A percentile compares a stretch with the other conserved stretches of the same genome.
Conservation (phyloP, 306 rosid species). For the Dalbergia cochinchinensis region DNA sequence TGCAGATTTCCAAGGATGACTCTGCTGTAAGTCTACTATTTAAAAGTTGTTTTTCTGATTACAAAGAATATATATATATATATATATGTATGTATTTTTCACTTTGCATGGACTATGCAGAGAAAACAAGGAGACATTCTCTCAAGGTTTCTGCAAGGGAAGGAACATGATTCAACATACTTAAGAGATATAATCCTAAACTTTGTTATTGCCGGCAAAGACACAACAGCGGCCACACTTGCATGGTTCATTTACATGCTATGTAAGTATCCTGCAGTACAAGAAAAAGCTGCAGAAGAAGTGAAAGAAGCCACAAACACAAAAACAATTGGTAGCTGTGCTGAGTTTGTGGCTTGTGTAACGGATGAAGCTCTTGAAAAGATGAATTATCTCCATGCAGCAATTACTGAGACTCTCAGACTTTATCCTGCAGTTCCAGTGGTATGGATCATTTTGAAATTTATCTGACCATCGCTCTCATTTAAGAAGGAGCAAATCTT, state of each 20-base stretch:
- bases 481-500: constrained; percentile 8
- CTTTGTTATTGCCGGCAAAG: constrained; percentile 79
- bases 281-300: constrained; percentile 69
- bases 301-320: constrained; percentile 58
- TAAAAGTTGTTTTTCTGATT: constrained; percentile 28
- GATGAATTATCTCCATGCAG: constrained; percentile 83
- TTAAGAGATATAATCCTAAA: constrained; percentile 74
- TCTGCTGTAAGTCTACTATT: constrained; percentile 56
- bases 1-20: constrained; percentile 51
- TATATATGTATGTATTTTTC: constrained; percentile 3
- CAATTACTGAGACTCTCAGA: constrained; percentile 83
- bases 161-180: constrained; percentile 52
- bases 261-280: constrained; percentile 69
- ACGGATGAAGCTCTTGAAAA: constrained; percentile 68
- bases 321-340: constrained; percentile 49
- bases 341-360: constrained; percentile 56
- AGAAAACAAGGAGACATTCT: constrained; percentile 65
- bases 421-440: constrained; percentile 84
- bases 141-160: constrained; percentile 72
- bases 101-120: constrained; percentile 49
- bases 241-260: constrained; percentile 79
- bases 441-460: constrained; percentile 57
- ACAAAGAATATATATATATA: background rate
- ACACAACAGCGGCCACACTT: constrained; percentile 74
- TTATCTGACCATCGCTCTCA: background rate